These are phyloP conservation scores for Aspergillus egyptiacus DNA, from an alignment of 495 filamentous ascomycete species.

Conservation along the genomic window DNA sequence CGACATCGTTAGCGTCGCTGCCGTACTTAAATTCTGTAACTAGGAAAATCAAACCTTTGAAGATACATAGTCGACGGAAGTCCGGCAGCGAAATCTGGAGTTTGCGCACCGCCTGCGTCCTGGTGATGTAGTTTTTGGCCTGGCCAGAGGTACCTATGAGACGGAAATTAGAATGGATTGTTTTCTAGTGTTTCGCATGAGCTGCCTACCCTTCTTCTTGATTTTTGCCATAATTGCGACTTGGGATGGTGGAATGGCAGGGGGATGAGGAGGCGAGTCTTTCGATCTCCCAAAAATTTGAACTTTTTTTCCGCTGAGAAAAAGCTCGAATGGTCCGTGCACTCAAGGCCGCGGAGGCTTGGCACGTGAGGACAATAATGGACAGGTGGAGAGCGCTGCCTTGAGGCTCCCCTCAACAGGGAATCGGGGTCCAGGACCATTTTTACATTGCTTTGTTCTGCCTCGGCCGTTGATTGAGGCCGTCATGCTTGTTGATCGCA, in stretches of 20 bases:
- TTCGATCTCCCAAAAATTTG: constrained; percentile 9
- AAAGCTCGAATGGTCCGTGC: constrained; percentile 37
- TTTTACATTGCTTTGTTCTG: constrained; percentile 10
- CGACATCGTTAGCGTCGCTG: not conserved
- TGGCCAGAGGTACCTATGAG: constrained; percentile 70
- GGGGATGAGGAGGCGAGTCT: constrained; percentile 17
- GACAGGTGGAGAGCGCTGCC: constrained; percentile 18
- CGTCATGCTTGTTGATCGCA: constrained; percentile 60
- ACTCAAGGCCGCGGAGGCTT: constrained; percentile 25
- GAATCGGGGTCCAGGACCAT: not conserved
- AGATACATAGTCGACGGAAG: constrained; percentile 96
- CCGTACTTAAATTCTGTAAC: not conserved
- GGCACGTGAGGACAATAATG: constrained; percentile 20
- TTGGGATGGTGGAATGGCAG: constrained; percentile 24
- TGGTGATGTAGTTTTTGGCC: constrained; percentile 97
- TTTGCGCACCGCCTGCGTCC: constrained; percentile 93
- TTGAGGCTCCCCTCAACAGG: not conserved
- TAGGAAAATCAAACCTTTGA: constrained; percentile 60
- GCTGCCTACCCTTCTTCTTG: constrained; percentile 77
- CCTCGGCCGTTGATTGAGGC: constrained; percentile 2
- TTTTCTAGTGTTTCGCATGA: not conserved
- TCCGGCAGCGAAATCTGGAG: constrained; percentile 95
- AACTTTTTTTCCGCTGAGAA: constrained; percentile 16
- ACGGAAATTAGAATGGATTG: constrained; percentile 9
- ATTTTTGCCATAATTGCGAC: constrained; percentile 63